phyloP scores from a whole-genome alignment of 345 rosid genomes.

The Salix exigua region DNA sequence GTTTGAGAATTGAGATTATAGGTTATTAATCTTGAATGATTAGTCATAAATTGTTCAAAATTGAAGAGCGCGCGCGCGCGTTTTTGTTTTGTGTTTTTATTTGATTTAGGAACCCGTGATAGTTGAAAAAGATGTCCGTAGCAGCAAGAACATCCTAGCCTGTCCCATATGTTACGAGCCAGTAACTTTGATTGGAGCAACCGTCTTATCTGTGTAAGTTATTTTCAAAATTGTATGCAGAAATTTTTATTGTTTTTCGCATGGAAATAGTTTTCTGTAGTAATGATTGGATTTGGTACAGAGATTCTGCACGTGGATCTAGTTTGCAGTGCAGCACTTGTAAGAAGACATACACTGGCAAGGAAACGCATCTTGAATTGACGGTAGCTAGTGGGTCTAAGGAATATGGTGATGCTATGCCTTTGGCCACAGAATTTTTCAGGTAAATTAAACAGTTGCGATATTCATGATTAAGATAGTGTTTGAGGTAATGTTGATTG shows the following conservation, averaged over 20 bases:
- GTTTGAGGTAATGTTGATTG: not conserved
- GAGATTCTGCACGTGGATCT: slow-evolving; percentile 39
- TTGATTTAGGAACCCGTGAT: slow-evolving; percentile 27
- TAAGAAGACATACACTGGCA: slow-evolving; percentile 54
- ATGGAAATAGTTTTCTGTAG: not conserved
- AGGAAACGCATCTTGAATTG: slow-evolving; percentile 66
- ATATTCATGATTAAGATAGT: not conserved
- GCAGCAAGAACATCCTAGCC: slow-evolving; percentile 42
- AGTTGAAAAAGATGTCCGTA: slow-evolving; percentile 31
- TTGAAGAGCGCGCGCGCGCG: not conserved
- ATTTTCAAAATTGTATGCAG: not conserved
- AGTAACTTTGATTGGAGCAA: slow-evolving; percentile 31
- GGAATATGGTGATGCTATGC: slow-evolving; percentile 51
- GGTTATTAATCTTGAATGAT: not conserved
- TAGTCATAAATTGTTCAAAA: not conserved
- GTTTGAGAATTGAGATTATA: not conserved
- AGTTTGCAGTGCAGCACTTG: slow-evolving; percentile 57
- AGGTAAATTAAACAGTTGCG: slow-evolving; percentile 27
- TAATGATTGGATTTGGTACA: slow-evolving; percentile 25
- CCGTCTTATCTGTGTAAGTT: slow-evolving; percentile 47
- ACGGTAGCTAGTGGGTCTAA: slow-evolving; percentile 51
- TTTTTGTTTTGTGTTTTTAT: not conserved
- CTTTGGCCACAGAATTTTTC: slow-evolving; percentile 51
- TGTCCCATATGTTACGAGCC: slow-evolving; percentile 78
- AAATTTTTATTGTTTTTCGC: not conserved